phyloP scores from a whole-genome alignment of 768 basidiomycete species.

The Phylloporus sp. region DNA sequence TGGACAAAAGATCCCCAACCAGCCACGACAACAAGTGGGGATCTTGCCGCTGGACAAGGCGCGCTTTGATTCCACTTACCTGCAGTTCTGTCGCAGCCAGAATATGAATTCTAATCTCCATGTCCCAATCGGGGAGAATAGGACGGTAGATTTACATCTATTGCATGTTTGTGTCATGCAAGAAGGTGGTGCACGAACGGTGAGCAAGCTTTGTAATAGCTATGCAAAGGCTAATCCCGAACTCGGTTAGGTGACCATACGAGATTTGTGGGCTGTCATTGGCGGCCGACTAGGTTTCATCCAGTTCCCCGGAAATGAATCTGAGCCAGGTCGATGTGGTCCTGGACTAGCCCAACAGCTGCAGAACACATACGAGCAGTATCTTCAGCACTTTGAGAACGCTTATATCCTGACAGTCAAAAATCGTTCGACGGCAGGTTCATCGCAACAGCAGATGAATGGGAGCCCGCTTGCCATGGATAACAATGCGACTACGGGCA shows the following conservation, averaged over 20 bases:
- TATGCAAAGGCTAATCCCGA: conserved; percentile 7
- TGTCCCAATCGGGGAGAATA: conserved; percentile 47
- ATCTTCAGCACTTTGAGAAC: conserved; percentile 53
- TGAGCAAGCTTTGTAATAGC: conserved; percentile 26
- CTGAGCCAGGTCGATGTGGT: conserved; percentile 58
- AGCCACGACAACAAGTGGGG: conserved; percentile 7
- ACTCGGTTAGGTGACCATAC: conserved; percentile 44
- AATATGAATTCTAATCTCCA: conserved; percentile 38
- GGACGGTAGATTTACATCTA: conserved; percentile 54
- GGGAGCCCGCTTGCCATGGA: conserved; percentile 4
- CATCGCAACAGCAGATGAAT: conserved; percentile 18
- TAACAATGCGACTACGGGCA: conserved; percentile 8
- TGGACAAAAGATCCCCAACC: conserved; percentile 22
- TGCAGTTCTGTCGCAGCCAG: conserved; percentile 43
- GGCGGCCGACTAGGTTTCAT: conserved; percentile 66
- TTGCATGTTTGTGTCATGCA: conserved; percentile 58
- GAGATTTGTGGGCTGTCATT: conserved; percentile 62
- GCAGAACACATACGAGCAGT: conserved; percentile 56
- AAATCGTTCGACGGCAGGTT: conserved; percentile 13
- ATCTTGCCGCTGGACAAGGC: conserved; percentile 44
- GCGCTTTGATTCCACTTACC: conserved; percentile 52
- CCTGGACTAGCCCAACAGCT: conserved; percentile 61
- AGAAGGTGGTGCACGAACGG: conserved; percentile 50
- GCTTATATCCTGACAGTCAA: conserved; percentile 45
- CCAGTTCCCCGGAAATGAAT: conserved; percentile 57